A percentile compares a stretch with the other conserved stretches of the same genome.
Conservation (phyloP, 2,329 filamentous ascomycete species). For the Fusarium sterilihyphosum region DNA sequence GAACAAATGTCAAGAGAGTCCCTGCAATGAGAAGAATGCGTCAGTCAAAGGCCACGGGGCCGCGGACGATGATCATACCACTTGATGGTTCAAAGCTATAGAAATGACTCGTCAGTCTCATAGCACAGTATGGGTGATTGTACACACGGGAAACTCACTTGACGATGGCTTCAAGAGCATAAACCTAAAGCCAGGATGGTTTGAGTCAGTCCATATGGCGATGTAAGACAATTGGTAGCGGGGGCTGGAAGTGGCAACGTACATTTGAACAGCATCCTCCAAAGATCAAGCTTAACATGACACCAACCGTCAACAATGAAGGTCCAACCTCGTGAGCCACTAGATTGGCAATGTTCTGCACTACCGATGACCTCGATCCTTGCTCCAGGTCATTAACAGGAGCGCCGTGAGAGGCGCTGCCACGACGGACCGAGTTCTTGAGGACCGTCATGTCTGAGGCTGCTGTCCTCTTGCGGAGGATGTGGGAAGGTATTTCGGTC, state of each 20-base stretch:
- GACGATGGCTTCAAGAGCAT: slow-evolving; percentile 92
- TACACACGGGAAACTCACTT: slow-evolving; percentile 68
- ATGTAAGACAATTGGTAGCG: neutral
- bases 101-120: slow-evolving; percentile 18
- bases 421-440: slow-evolving; percentile 11
- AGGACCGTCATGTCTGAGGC: slow-evolving; percentile 36
- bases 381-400: slow-evolving; percentile 24
- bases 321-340: slow-evolving; percentile 40
- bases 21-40: slow-evolving; percentile 57
- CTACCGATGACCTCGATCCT: slow-evolving; percentile 24
- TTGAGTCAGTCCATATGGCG: slow-evolving; percentile 9
- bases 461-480: slow-evolving; percentile 37
- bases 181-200: slow-evolving; percentile 70
- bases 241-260: slow-evolving; percentile 46
- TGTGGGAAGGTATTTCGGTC: slow-evolving; percentile 28
- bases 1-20: slow-evolving; percentile 87
- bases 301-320: slow-evolving; percentile 64
- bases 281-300: slow-evolving; percentile 88
- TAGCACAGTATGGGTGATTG: neutral
- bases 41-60: slow-evolving; percentile 24
- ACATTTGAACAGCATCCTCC: slow-evolving; percentile 96
- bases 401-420: slow-evolving; percentile 13
- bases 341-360: slow-evolving; percentile 37
- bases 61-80: slow-evolving; percentile 59
- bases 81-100: slow-evolving; percentile 82